Evolutionary conservation across 2,329 filamentous ascomycete species (phyloP).

Genomic region (Knufia petricola): DNA sequence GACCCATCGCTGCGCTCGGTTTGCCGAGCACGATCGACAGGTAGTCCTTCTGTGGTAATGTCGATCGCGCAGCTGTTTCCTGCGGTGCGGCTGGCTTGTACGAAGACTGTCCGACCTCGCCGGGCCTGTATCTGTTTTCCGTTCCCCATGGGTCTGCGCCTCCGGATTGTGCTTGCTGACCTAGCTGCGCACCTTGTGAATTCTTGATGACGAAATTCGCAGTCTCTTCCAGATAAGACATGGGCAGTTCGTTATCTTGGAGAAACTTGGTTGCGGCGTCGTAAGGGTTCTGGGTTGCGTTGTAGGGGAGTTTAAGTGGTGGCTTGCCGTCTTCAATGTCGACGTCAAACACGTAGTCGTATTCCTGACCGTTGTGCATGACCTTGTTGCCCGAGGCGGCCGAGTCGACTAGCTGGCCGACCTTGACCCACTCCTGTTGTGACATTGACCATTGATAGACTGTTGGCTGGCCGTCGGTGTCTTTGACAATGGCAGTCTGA

Average conservation of each 20-base stretch:
- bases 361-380: constrained; percentile 72
- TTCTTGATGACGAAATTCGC: constrained; percentile 88
- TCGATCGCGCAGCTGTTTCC: constrained; percentile 5
- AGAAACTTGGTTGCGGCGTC: constrained; percentile 87
- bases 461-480: constrained; percentile 69
- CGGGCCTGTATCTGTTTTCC: constrained; percentile 69
- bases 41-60: constrained; percentile 68
- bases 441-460: constrained; percentile 77
- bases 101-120: constrained; percentile 44
- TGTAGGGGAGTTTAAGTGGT: constrained; percentile 85
- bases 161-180: constrained; percentile 44
- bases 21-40: constrained; percentile 69
- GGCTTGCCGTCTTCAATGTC: constrained; percentile 93
- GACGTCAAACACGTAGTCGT: constrained; percentile 94
- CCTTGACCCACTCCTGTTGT: constrained; percentile 67
- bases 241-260: constrained; percentile 74
- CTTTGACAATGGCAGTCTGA: constrained; percentile 83
- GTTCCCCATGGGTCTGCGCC: constrained; percentile 66
- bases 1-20: constrained; percentile 60
- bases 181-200: constrained; percentile 76
- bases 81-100: constrained; percentile 25
- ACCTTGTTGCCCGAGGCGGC: constrained; percentile 72
- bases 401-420: constrained; percentile 90
- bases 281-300: constrained; percentile 84
- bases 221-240: constrained; percentile 81